phyloP scores from a whole-genome alignment of 2,329 filamentous ascomycete species.

The Sclerotinia sclerotiorum region DNA sequence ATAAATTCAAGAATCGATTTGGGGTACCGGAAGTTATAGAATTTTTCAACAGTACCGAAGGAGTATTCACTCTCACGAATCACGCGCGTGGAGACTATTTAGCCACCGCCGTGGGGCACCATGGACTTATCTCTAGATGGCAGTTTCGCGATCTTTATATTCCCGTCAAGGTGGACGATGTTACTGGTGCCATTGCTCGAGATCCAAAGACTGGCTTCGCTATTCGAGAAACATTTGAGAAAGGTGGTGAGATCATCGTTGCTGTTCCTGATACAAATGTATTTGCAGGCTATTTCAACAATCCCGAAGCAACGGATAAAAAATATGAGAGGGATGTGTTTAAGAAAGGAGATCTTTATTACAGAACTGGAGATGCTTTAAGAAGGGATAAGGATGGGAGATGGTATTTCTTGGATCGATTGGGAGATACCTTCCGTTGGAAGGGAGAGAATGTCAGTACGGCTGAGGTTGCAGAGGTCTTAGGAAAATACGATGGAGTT shows the following conservation, averaged over 20 bases:
- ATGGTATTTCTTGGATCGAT: constrained; percentile 68
- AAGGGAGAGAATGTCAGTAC: constrained; percentile 70
- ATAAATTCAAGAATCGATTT: constrained; percentile 61
- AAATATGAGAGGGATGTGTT: constrained; percentile 67
- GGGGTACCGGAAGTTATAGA: constrained; percentile 63
- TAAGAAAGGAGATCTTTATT: constrained; percentile 65
- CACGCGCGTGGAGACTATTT: constrained; percentile 60
- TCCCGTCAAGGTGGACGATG: constrained; percentile 67
- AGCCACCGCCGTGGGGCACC: constrained; percentile 66
- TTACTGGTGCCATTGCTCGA: constrained; percentile 64
- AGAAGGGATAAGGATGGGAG: constrained; percentile 60
- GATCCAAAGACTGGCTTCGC: constrained; percentile 69
- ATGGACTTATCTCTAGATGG: constrained; percentile 61
- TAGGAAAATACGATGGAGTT: constrained; percentile 59
- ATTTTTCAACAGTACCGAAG: constrained; percentile 78
- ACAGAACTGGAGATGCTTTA: constrained; percentile 67
- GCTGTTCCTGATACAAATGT: constrained; percentile 52
- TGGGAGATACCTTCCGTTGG: constrained; percentile 75
- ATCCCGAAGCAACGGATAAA: constrained; percentile 63
- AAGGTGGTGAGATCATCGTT: constrained; percentile 77
- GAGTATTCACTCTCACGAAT: constrained; percentile 63
- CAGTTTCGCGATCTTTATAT: constrained; percentile 56
- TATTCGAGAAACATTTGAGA: constrained; percentile 59
- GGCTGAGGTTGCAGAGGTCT: constrained; percentile 63
- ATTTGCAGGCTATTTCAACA: constrained; percentile 70